Conservation (phyloP, 2,329 filamentous ascomycete genomes). For the Diaporthe sp. region DNA sequence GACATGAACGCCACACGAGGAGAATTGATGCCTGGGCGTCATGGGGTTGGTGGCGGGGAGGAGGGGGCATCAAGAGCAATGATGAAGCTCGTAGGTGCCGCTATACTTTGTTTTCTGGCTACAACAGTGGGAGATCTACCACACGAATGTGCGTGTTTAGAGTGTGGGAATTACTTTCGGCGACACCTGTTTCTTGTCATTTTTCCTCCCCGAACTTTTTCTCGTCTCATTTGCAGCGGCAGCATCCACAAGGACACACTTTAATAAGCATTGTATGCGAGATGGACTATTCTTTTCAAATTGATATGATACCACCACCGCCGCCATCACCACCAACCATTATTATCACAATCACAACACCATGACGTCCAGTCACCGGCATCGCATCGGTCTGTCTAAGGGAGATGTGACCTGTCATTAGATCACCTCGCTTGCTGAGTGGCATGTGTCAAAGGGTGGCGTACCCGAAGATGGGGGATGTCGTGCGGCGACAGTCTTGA, state of each 20-base stretch:
- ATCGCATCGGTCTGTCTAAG: background rate
- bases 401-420: conserved; percentile 21
- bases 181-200: conserved; percentile 32
- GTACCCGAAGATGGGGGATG: background rate
- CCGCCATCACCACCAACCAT: background rate
- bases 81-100: conserved; percentile 9
- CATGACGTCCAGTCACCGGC: background rate
- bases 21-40: background rate
- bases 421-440: background rate
- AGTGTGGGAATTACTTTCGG: conserved; percentile 29
- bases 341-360: background rate
- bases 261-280: conserved; percentile 39
- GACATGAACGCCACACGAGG: background rate
- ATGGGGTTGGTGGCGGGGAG: background rate
- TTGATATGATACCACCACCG: conserved; percentile 26
- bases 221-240: conserved; percentile 32
- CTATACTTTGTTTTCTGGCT: conserved; percentile 31
- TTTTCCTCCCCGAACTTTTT: conserved; percentile 10
- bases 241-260: conserved; percentile 34
- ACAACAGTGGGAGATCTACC: conserved; percentile 34
- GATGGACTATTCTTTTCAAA: conserved; percentile 29
- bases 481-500: background rate
- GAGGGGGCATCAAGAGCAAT: conserved; percentile 9
- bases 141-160: conserved; percentile 28
- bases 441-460: background rate